Evolutionary conservation across 345 rosid species (phyloP).

Genomic region (Eucalyptus sp.): DNA sequence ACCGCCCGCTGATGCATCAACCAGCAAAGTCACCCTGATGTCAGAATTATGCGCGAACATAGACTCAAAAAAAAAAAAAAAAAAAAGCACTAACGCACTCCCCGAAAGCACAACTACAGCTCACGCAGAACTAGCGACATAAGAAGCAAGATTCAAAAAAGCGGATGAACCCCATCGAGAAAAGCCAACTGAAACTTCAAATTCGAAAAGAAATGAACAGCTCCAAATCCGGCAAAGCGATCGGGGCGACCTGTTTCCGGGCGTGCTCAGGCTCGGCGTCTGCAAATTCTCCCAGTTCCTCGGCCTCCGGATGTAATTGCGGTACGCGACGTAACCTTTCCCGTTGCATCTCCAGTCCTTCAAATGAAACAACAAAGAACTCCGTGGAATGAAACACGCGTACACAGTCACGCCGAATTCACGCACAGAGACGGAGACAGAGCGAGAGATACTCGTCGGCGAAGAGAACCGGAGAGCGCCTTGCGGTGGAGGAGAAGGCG

Average conservation of each 20-base stretch:
- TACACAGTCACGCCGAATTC: background rate
- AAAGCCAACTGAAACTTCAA: background rate
- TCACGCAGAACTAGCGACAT: background rate
- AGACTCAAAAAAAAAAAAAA: slow-evolving; percentile 27
- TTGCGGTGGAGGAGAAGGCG: slow-evolving; percentile 80
- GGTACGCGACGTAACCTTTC: slow-evolving; percentile 74
- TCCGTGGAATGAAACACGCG: background rate
- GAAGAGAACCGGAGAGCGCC: slow-evolving; percentile 46
- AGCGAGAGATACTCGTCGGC: slow-evolving; percentile 40
- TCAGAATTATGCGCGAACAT: slow-evolving; percentile 53
- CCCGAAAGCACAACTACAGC: background rate
- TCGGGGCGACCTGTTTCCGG: slow-evolving; percentile 66
- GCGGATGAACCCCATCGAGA: background rate
- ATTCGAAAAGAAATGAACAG: background rate
- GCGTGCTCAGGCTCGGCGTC: slow-evolving; percentile 63
- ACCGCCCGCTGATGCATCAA: slow-evolving; percentile 92
- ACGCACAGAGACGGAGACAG: background rate
- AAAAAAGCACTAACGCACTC: background rate
- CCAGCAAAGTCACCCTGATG: slow-evolving; percentile 81
- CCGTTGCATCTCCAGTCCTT: slow-evolving; percentile 98
- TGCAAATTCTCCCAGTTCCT: slow-evolving; percentile 64
- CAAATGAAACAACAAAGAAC: background rate
- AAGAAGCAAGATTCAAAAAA: background rate
- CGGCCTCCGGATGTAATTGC: slow-evolving; percentile 80
- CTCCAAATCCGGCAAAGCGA: background rate